Percentiles rank a stretch among this genome's conserved stretches.
phyloP scores from a whole-genome alignment of 768 basidiomycete genomes.

The Amanita molliuscula region DNA sequence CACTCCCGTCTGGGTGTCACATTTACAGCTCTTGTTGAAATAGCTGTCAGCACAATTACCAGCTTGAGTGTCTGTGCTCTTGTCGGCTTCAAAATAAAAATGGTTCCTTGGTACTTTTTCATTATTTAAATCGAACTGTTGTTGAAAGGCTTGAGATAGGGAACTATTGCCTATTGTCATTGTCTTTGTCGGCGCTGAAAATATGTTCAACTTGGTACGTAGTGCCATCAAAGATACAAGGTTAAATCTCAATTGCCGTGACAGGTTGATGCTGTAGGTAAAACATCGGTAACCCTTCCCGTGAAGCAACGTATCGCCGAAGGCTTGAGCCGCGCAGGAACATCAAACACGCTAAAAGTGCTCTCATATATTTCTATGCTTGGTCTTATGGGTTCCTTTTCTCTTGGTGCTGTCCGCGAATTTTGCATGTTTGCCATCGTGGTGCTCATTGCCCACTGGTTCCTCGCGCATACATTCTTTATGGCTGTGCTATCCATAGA shows the following conservation, averaged over 20 bases:
- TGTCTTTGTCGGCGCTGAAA: slow-evolving; percentile 92
- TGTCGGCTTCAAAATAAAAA: slow-evolving; percentile 77
- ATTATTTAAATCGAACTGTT: not conserved
- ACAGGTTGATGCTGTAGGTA: slow-evolving; percentile 76
- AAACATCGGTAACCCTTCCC: slow-evolving; percentile 75
- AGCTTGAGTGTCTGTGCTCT: slow-evolving; percentile 89
- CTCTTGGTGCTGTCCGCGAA: slow-evolving; percentile 76
- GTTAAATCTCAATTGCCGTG: slow-evolving; percentile 15
- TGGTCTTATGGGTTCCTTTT: slow-evolving; percentile 62
- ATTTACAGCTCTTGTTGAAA: slow-evolving; percentile 88
- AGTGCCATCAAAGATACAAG: slow-evolving; percentile 5
- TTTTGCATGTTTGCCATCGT: slow-evolving; percentile 93
- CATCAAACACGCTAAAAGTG: slow-evolving; percentile 87
- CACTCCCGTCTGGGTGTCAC: slow-evolving; percentile 89
- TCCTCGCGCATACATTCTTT: slow-evolving; percentile 93
- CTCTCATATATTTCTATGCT: slow-evolving; percentile 78
- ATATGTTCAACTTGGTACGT: slow-evolving; percentile 88
- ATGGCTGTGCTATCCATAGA: slow-evolving; percentile 92
- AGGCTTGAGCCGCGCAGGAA: slow-evolving; percentile 82
- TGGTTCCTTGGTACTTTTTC: slow-evolving; percentile 75
- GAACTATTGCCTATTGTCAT: slow-evolving; percentile 89
- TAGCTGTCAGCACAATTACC: slow-evolving; percentile 87
- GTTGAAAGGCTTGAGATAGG: slow-evolving; percentile 29
- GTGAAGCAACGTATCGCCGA: slow-evolving; percentile 89
- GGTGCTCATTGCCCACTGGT: slow-evolving; percentile 94